Evolutionary conservation across 1,139 yeast species (phyloP).

Genomic region (Saccharomyces pastorianus): DNA sequence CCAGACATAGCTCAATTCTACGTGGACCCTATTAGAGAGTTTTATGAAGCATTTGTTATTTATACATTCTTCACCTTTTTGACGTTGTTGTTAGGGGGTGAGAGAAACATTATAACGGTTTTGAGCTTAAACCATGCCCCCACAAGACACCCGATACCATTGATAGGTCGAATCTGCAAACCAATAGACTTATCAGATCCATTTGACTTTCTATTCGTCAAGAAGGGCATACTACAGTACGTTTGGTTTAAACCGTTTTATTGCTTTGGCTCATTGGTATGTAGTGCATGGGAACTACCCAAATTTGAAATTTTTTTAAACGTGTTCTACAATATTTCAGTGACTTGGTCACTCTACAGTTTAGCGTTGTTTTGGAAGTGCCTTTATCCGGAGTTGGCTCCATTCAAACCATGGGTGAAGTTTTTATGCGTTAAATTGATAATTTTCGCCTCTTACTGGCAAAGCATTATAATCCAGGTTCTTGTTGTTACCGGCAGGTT

Average conservation of each 20-base stretch:
- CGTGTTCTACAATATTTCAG: constrained; percentile 68
- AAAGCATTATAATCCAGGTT: constrained; percentile 64
- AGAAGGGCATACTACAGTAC: constrained; percentile 83
- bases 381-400: constrained; percentile 62
- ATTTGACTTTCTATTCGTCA: constrained; percentile 60
- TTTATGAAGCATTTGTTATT: constrained; percentile 92
- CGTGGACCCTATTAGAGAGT: constrained; percentile 73
- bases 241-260: constrained; percentile 90
- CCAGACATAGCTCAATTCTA: constrained; percentile 35
- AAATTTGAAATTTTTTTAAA: constrained; percentile 34
- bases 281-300: constrained; percentile 40
- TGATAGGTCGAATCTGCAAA: constrained; percentile 39
- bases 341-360: constrained; percentile 72
- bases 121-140: constrained; percentile 69
- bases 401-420: constrained; percentile 85
- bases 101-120: constrained; percentile 63
- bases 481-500: constrained; percentile 50
- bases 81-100: constrained; percentile 86
- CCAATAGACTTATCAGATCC: constrained; percentile 85
- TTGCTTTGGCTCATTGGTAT: constrained; percentile 47
- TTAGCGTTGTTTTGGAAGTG: constrained; percentile 91
- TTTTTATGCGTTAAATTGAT: constrained; percentile 87
- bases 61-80: constrained; percentile 83
- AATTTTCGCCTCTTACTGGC: constrained; percentile 97
- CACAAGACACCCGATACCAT: constrained; percentile 58